Evolutionary conservation across 2,329 filamentous ascomycete species (phyloP).

Genomic region (Lecanicillium sp.): DNA sequence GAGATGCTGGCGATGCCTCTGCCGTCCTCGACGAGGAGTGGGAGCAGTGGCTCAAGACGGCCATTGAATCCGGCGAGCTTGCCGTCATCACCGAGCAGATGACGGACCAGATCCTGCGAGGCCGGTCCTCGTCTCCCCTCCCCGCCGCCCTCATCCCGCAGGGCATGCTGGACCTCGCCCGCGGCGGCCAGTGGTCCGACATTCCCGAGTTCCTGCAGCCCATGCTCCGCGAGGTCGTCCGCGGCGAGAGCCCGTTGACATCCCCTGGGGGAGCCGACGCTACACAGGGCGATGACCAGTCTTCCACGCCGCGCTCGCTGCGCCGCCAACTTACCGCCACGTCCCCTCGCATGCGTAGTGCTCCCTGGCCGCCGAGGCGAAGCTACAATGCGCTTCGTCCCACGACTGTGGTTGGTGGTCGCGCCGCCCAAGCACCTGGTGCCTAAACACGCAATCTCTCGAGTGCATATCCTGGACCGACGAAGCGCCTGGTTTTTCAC

Average conservation of each 20-base stretch:
- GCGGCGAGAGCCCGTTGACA: slow-evolving; percentile 23
- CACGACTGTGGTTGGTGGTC: not conserved
- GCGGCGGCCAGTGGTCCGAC: slow-evolving; percentile 48
- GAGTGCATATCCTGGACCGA: slow-evolving; percentile 5
- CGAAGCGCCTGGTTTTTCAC: too few relatives aligned
- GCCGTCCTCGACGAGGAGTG: slow-evolving; percentile 61
- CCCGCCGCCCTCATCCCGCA: slow-evolving; percentile 37
- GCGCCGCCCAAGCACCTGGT: slow-evolving; percentile 1
- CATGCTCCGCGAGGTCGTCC: slow-evolving; percentile 40
- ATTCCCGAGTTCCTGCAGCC: slow-evolving; percentile 49
- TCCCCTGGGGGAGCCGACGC: slow-evolving; percentile 3
- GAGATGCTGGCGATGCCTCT: slow-evolving; percentile 51
- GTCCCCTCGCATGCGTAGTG: slow-evolving; percentile 1
- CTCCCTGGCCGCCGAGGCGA: not conserved
- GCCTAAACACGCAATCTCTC: slow-evolving; percentile 2
- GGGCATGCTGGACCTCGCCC: slow-evolving; percentile 46
- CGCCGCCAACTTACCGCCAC: slow-evolving; percentile 10
- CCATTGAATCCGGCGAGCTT: slow-evolving; percentile 54
- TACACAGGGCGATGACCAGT: not conserved
- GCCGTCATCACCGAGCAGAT: slow-evolving; percentile 38
- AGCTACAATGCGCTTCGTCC: slow-evolving; percentile 3
- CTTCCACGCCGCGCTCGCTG: slow-evolving; percentile 9
- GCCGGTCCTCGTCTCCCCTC: slow-evolving; percentile 16
- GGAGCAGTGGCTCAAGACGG: slow-evolving; percentile 69
- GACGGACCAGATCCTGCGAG: slow-evolving; percentile 24